phyloP scores from a whole-genome alignment of 371 early-diverging fungal genomes.

The Zopfochytrium polystomum region DNA sequence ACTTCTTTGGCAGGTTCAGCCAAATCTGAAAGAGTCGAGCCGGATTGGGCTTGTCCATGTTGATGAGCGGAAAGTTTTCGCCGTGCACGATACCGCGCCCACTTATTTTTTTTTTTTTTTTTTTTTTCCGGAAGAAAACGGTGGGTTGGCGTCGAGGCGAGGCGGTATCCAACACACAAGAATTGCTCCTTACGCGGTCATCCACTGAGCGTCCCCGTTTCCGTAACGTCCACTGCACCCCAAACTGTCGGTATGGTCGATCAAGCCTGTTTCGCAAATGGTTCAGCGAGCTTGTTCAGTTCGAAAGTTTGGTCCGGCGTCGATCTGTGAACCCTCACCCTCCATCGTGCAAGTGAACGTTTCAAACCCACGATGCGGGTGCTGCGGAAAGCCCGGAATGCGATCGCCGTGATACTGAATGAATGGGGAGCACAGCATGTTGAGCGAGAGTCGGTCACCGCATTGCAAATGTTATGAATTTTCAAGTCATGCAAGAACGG shows the following conservation, averaged over 20 bases:
- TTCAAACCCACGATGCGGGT: constrained; percentile 31
- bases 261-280: constrained; percentile 9
- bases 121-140: too few relatives aligned
- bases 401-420: constrained; percentile 26
- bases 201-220: constrained; percentile 22
- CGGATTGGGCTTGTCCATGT: constrained; percentile 2
- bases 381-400: constrained; percentile 22
- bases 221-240: constrained; percentile 11
- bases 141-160: constrained; percentile 7
- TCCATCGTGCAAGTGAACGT: constrained; percentile 20
- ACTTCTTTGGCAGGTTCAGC: constrained; percentile 70
- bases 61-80: constrained; percentile 11
- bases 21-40: constrained; percentile 61
- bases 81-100: constrained; percentile 17
- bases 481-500: too few relatives aligned
- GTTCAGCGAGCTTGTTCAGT: neutral
- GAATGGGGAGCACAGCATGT: too few relatives aligned
- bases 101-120: too few relatives aligned
- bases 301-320: too few relatives aligned
- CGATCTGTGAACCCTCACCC: too few relatives aligned
- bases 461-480: too few relatives aligned
- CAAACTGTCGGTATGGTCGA: constrained; percentile 17
- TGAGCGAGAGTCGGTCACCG: too few relatives aligned
- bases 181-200: constrained; percentile 45
- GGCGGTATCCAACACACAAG: constrained; percentile 26